Percentiles rank a stretch among this genome's conserved stretches.
phyloP scores from a whole-genome alignment of 1,284 basidiomycete species.

The Irpex sp. region DNA sequence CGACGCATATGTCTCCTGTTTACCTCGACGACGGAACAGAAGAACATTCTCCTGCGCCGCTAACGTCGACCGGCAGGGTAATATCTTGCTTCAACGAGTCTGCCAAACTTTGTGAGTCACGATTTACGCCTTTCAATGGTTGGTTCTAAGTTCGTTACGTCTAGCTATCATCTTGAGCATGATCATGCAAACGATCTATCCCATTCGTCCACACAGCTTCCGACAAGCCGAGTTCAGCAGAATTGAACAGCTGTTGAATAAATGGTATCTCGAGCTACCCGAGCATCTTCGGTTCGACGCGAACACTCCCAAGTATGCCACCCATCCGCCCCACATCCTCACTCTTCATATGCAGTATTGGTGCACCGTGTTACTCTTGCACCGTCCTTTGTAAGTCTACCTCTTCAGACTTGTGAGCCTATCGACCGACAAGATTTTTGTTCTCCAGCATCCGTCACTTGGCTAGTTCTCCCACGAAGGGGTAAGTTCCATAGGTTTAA shows the following conservation, averaged over 20 bases:
- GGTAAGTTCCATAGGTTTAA: constrained; percentile 14
- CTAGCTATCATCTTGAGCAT: constrained; percentile 61
- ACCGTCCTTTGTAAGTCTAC: constrained; percentile 74
- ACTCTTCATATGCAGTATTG: constrained; percentile 86
- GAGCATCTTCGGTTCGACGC: constrained; percentile 65
- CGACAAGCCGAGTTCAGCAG: constrained; percentile 55
- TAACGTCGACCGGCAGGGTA: constrained; percentile 45
- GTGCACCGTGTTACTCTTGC: constrained; percentile 75
- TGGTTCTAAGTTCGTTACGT: background rate
- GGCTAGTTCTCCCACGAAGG: constrained; percentile 11
- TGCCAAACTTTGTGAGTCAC: constrained; percentile 61
- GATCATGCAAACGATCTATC: constrained; percentile 74
- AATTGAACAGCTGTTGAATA: constrained; percentile 68
- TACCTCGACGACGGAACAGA: constrained; percentile 30
- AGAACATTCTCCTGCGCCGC: constrained; percentile 18
- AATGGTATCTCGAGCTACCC: constrained; percentile 76
- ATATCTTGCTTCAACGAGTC: constrained; percentile 78
- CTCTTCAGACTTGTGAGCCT: constrained; percentile 1
- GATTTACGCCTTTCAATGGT: background rate
- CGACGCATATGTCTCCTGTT: constrained; percentile 35
- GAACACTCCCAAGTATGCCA: constrained; percentile 35
- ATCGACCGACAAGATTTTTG: background rate
- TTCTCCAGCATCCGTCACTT: constrained; percentile 18
- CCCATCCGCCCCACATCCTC: constrained; percentile 60
- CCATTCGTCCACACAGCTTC: constrained; percentile 55